These are phyloP conservation scores for Podaxis pistillaris DNA, from an alignment of 768 basidiomycete genomes.

Conservation along the genomic window DNA sequence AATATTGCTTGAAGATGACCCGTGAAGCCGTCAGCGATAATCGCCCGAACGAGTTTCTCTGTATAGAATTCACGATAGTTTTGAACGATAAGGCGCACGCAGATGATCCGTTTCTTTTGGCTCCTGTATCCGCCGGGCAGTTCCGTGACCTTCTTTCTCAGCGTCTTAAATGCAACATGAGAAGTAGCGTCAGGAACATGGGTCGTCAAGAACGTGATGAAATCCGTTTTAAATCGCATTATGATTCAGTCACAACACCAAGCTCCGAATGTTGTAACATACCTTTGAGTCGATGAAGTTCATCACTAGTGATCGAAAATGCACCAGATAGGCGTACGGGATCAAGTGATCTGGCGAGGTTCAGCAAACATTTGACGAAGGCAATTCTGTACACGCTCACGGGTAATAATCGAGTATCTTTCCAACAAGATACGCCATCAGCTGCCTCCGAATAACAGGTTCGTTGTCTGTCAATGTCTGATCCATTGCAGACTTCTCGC, in stretches of 20 bases:
- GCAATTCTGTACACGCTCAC: background rate
- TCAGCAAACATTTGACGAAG: background rate
- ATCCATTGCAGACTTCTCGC: background rate
- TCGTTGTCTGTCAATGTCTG: background rate
- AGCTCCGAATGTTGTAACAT: background rate
- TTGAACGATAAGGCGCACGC: background rate
- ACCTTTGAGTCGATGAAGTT: slow-evolving; percentile 3
- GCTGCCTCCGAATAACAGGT: background rate
- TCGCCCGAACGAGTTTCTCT: background rate
- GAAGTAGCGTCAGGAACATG: background rate
- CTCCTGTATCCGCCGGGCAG: background rate
- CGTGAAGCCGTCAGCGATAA: background rate
- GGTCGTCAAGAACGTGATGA: background rate
- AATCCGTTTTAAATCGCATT: background rate
- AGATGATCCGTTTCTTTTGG: background rate
- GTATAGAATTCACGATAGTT: background rate
- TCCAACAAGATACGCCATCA: slow-evolving; percentile 4
- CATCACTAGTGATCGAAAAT: background rate
- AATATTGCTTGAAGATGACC: background rate
- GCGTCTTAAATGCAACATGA: background rate
- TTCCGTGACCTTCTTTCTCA: background rate
- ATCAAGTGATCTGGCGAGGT: background rate
- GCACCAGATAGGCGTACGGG: background rate
- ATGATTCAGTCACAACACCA: background rate
- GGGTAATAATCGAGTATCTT: slow-evolving; percentile 3